Percentiles rank a stretch among this genome's conserved stretches.
Evolutionary conservation across 1,139 yeast genomes (phyloP).

Genomic region (Meyerozyma sp.): DNA sequence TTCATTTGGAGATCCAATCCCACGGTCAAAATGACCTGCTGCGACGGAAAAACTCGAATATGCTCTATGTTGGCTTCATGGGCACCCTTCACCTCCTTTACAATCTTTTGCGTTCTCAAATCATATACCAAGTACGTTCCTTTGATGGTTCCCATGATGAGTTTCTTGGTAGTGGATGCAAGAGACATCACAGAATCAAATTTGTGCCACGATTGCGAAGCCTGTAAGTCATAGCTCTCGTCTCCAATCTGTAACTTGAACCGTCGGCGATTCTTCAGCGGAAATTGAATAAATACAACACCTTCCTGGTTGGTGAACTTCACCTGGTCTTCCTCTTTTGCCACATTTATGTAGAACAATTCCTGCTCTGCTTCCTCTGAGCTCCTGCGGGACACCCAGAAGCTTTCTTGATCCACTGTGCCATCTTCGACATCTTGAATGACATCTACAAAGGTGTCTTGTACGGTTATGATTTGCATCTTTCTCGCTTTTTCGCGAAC

Average conservation of each 20-base stretch:
- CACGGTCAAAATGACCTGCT: slow-evolving; percentile 48
- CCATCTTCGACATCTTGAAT: slow-evolving; percentile 28
- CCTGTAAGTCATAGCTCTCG: background rate
- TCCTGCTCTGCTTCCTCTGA: slow-evolving; percentile 21
- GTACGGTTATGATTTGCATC: slow-evolving; percentile 24
- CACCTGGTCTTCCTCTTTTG: slow-evolving; percentile 4
- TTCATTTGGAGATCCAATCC: slow-evolving; percentile 54
- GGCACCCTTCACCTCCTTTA: slow-evolving; percentile 20
- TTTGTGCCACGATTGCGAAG: background rate
- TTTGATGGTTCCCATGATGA: slow-evolving; percentile 32
- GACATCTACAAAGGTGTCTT: slow-evolving; percentile 37
- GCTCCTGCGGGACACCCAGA: slow-evolving; percentile 39
- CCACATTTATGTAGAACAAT: slow-evolving; percentile 12
- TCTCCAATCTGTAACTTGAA: slow-evolving; percentile 5
- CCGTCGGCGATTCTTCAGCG: background rate
- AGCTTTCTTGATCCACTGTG: slow-evolving; percentile 12
- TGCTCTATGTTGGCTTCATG: slow-evolving; percentile 41
- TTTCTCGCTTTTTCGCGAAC: too few relatives aligned
- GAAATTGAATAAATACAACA: background rate
- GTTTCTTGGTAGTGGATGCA: background rate
- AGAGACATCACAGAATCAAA: background rate
- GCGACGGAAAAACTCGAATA: slow-evolving; percentile 51
- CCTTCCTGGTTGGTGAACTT: slow-evolving; percentile 5
- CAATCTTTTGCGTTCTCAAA: slow-evolving; percentile 3
- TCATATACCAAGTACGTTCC: slow-evolving; percentile 31